phyloP scores from a whole-genome alignment of 192 early-diverging fungal species.

The Coemansia guatemalensis region DNA sequence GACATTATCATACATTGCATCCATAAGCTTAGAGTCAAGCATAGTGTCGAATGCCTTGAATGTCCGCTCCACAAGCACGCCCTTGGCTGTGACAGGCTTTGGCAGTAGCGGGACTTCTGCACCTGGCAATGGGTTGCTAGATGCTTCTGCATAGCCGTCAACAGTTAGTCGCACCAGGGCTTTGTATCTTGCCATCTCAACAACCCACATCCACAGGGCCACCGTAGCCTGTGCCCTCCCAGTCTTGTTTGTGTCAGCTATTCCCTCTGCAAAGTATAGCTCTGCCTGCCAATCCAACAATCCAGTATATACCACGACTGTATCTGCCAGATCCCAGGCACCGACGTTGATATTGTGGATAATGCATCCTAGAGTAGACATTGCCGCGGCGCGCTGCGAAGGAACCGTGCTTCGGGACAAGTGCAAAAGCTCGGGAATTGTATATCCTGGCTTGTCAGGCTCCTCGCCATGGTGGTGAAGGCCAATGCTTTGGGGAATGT shows the following conservation, averaged over 20 bases:
- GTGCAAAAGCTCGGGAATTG: constrained; percentile 76
- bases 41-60: constrained; percentile 38
- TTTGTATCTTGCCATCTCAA: constrained; percentile 46
- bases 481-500: constrained; percentile 64
- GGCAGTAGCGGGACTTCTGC: constrained; percentile 31
- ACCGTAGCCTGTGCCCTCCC: constrained; percentile 18
- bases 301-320: constrained; percentile 28
- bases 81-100: constrained; percentile 29
- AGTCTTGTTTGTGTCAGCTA: constrained; percentile 33
- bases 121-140: constrained; percentile 10
- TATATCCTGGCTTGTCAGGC: constrained; percentile 84
- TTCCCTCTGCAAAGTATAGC: constrained; percentile 39
- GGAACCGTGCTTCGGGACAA: constrained; percentile 79
- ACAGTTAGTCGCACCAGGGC: constrained; percentile 33
- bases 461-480: constrained; percentile 90
- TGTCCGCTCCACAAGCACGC: constrained; percentile 35
- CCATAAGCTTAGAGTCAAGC: constrained; percentile 29
- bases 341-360: constrained; percentile 50
- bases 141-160: constrained; percentile 29
- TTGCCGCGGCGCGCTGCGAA: constrained; percentile 70
- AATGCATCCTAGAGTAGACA: constrained; percentile 63
- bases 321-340: constrained; percentile 35
- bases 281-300: constrained; percentile 46
- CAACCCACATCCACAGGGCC: constrained; percentile 47
- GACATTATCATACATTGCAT: constrained; percentile 20